Percentiles rank a stretch among this genome's conserved stretches.
Evolutionary conservation across 805 yeast species (phyloP).

Genomic region (Wickerhamomyces rabaulensis): DNA sequence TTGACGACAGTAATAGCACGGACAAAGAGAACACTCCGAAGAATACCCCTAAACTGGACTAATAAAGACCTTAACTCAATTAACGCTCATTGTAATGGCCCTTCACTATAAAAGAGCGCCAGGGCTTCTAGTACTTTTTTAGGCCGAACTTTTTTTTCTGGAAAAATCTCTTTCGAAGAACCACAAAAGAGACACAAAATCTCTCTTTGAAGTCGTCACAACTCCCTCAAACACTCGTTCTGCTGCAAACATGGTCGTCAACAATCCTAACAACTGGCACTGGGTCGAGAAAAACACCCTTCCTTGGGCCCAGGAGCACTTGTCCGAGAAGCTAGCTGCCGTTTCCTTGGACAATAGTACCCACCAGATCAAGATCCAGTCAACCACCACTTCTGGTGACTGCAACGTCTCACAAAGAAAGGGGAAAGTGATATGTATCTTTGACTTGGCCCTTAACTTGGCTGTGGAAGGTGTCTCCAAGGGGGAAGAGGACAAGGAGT

Average conservation of each 20-base stretch:
- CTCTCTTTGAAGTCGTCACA: background rate
- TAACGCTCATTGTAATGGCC: too few relatives aligned
- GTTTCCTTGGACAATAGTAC: constrained; percentile 19
- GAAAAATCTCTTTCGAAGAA: too few relatives aligned
- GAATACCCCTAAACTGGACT: background rate
- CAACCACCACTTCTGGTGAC: constrained; percentile 55
- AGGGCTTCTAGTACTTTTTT: background rate
- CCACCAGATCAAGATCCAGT: constrained; percentile 28
- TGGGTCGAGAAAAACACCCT: constrained; percentile 69
- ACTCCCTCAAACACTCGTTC: background rate
- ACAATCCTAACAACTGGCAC: constrained; percentile 74
- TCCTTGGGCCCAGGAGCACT: constrained; percentile 55
- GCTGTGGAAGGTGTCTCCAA: constrained; percentile 34
- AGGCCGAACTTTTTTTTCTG: background rate
- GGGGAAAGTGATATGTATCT: constrained; percentile 73
- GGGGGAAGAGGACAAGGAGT: constrained; percentile 23
- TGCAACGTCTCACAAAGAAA: constrained; percentile 82
- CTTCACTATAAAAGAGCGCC: too few relatives aligned
- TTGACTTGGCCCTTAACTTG: constrained; percentile 55
- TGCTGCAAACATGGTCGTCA: constrained; percentile 52
- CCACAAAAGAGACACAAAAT: too few relatives aligned
- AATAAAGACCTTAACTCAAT: too few relatives aligned
- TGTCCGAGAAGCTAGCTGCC: constrained; percentile 32
- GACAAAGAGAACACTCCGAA: background rate
- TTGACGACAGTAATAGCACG: constrained; percentile 1